Evolutionary conservation across 75 land plant species (phyloP).

Genomic region (Chamaecyparis obtusa): DNA sequence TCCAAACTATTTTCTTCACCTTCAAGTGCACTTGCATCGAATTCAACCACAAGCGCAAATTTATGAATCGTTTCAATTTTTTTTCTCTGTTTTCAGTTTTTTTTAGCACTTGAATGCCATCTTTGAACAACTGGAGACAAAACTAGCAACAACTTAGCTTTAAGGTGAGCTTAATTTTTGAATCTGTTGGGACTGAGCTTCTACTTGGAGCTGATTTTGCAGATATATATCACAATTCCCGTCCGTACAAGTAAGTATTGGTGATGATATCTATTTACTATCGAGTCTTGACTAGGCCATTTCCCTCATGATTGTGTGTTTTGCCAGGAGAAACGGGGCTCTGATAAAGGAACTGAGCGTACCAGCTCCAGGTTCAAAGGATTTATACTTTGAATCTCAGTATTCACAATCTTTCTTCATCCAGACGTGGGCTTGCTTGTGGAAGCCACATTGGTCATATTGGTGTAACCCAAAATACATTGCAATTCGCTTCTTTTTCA

Average conservation of each 20-base stretch:
- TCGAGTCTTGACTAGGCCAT: too few relatives aligned
- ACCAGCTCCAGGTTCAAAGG: constrained; percentile 43
- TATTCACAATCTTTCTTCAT: constrained; percentile 36
- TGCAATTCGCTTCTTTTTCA: constrained; percentile 73
- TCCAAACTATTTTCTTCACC: too few relatives aligned
- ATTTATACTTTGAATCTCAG: constrained; percentile 27
- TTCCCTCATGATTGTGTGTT: too few relatives aligned
- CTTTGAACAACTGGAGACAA: too few relatives aligned
- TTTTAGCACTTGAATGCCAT: too few relatives aligned
- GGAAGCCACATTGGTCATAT: constrained; percentile 59
- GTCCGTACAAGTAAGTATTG: constrained; percentile 33
- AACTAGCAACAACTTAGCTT: too few relatives aligned
- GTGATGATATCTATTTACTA: neutral
- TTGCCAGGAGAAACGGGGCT: constrained; percentile 45
- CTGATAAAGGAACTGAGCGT: constrained; percentile 62
- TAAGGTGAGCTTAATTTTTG: too few relatives aligned
- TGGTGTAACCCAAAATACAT: constrained; percentile 58
- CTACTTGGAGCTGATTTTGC: constrained; percentile 47
- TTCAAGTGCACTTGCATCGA: too few relatives aligned
- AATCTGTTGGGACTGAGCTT: neutral
- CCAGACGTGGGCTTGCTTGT: constrained; percentile 40
- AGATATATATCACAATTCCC: constrained; percentile 45
- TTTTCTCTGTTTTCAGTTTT: too few relatives aligned
- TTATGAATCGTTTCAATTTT: too few relatives aligned
- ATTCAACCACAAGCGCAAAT: too few relatives aligned